phyloP scores from a whole-genome alignment of 2,329 filamentous ascomycete genomes.

The Paraphoma chrysanthemicola region DNA sequence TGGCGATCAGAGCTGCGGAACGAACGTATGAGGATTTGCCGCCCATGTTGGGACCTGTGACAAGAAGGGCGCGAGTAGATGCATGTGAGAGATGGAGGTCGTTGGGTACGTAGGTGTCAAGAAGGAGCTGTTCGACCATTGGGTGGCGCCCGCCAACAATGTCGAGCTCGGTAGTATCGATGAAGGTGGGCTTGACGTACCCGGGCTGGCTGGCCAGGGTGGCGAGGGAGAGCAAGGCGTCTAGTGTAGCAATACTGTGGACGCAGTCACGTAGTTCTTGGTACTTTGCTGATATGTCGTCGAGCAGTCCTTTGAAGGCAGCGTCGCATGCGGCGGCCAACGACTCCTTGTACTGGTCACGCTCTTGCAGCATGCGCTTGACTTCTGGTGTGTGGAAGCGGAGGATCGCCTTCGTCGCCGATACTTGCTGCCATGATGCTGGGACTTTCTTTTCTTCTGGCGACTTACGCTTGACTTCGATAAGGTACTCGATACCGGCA shows the following conservation, averaged over 20 bases:
- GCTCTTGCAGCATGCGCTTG: constrained; percentile 79
- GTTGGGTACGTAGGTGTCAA: constrained; percentile 91
- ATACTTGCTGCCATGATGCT: constrained; percentile 93
- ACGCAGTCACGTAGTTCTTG: constrained; percentile 89
- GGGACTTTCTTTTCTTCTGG: constrained; percentile 81
- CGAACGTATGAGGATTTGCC: constrained; percentile 98
- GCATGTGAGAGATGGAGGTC: constrained; percentile 71
- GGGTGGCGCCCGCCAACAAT: constrained; percentile 84
- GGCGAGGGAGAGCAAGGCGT: constrained; percentile 87
- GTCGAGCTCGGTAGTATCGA: constrained; percentile 70
- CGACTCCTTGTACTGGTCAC: constrained; percentile 93
- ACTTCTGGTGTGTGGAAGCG: constrained; percentile 96
- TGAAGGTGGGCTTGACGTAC: constrained; percentile 79
- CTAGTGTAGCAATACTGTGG: constrained; percentile 82
- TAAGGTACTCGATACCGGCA: constrained; percentile 90
- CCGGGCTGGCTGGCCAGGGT: constrained; percentile 84
- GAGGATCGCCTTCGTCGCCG: constrained; percentile 88
- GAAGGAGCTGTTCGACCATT: constrained; percentile 90
- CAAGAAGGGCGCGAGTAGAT: constrained; percentile 73
- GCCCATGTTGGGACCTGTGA: constrained; percentile 98
- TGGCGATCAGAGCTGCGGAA: constrained; percentile 85
- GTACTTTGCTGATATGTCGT: constrained; percentile 81
- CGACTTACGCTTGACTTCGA: constrained; percentile 81
- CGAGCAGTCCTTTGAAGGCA: constrained; percentile 76
- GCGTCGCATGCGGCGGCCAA: constrained; percentile 89